These are phyloP conservation scores for Trapa bicornis DNA, from an alignment of 345 rosid species.

Conservation along the genomic window DNA sequence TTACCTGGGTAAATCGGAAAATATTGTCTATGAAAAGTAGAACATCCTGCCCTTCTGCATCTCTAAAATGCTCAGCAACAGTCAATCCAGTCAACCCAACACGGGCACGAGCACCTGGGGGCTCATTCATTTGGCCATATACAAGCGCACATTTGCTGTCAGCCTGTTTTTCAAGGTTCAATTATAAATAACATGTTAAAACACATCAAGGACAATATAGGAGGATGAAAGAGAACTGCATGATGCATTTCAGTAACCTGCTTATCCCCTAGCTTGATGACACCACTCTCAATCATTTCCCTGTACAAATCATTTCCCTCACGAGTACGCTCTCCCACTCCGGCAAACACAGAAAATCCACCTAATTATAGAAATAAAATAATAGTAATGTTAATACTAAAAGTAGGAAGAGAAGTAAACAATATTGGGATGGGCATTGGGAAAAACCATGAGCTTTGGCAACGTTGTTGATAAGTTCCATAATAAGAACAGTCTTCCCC, in stretches of 20 bases:
- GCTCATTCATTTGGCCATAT: slow-evolving; percentile 99
- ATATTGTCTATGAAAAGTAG: slow-evolving; percentile 90
- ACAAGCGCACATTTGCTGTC: slow-evolving; percentile 98
- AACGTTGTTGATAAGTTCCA: slow-evolving; percentile 18
- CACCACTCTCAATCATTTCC: slow-evolving; percentile 99
- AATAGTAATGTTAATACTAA: neutral
- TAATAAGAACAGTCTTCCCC: slow-evolving; percentile 23
- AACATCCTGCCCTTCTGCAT: slow-evolving; percentile 98
- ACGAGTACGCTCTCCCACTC: slow-evolving; percentile 96
- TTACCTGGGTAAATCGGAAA: slow-evolving; percentile 91
- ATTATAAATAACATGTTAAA: neutral
- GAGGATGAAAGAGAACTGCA: neutral
- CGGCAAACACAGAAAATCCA: slow-evolving; percentile 99
- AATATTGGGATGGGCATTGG: no score
- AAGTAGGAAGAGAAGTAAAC: no score
- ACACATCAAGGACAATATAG: neutral
- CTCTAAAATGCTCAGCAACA: slow-evolving; percentile 96
- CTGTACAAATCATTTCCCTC: slow-evolving; percentile 98
- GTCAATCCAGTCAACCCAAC: slow-evolving; percentile 97
- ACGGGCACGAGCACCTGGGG: slow-evolving; percentile 99
- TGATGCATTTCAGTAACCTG: slow-evolving; percentile 33
- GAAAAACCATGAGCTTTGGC: slow-evolving; percentile 15
- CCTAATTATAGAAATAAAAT: slow-evolving; percentile 28
- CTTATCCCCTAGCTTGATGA: slow-evolving; percentile 95
- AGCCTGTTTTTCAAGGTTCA: slow-evolving; percentile 28